A percentile compares a stretch with the other conserved stretches of the same genome.
Evolutionary conservation across 2,329 filamentous ascomycete genomes (phyloP).

Genomic region (Hysterium pulicare): DNA sequence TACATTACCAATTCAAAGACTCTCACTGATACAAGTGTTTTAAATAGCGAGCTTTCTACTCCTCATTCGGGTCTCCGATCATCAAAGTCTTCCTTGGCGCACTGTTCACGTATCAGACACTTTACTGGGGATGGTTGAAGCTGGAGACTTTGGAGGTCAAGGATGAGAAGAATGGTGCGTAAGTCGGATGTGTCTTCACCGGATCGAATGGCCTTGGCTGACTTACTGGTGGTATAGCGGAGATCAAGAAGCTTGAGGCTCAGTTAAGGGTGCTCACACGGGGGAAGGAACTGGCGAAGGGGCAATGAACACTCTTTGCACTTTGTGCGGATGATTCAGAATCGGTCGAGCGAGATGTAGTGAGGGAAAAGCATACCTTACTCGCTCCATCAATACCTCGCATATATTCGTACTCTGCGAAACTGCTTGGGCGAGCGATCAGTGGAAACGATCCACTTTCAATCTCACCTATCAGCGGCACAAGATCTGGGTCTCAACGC

Average conservation of each 20-base stretch:
- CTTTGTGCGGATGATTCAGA: too few species aligned
- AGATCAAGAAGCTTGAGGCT: slow-evolving; percentile 3
- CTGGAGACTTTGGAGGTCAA: slow-evolving; percentile 69
- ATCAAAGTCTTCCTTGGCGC: slow-evolving; percentile 72
- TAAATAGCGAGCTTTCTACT: slow-evolving; percentile 67
- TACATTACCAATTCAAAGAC: too few species aligned
- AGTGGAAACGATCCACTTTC: too few species aligned
- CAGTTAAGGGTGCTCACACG: slow-evolving; percentile 15
- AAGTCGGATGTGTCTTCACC: slow-evolving; percentile 5
- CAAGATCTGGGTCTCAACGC: too few species aligned
- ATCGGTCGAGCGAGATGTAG: too few species aligned
- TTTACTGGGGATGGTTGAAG: slow-evolving; percentile 71
- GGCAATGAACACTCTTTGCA: too few species aligned
- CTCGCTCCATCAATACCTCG: too few species aligned
- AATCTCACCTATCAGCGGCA: too few species aligned
- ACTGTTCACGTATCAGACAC: slow-evolving; percentile 73
- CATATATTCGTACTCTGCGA: too few species aligned
- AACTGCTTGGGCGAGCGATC: too few species aligned
- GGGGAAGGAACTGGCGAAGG: slow-evolving; percentile 7
- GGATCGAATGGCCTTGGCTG: slow-evolving; percentile 10
- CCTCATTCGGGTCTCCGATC: slow-evolving; percentile 68
- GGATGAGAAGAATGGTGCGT: slow-evolving; percentile 54
- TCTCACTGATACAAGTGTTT: too few species aligned
- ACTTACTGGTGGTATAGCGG: slow-evolving; percentile 4
- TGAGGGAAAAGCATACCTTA: too few species aligned